Evolutionary conservation across 2,329 filamentous ascomycete genomes (phyloP).

Genomic region (Hypoxylon sp.): DNA sequence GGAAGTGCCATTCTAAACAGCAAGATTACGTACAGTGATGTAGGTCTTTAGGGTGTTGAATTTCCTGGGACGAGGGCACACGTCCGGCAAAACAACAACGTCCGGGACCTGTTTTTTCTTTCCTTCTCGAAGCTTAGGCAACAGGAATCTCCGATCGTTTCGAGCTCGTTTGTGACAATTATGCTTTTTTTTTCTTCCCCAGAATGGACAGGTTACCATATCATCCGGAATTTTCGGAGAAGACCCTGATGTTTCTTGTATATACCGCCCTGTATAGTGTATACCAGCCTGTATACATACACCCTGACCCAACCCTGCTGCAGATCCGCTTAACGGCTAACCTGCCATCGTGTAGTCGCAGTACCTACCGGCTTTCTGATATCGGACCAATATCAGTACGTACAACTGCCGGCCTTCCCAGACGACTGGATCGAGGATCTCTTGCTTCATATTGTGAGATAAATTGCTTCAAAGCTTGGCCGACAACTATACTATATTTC

Average conservation of each 20-base stretch:
- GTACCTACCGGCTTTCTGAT: conserved; percentile 20
- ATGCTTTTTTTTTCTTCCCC: conserved; percentile 27
- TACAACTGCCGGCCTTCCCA: conserved; percentile 26
- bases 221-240: conserved; percentile 32
- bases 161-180: conserved; percentile 20
- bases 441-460: conserved; percentile 25
- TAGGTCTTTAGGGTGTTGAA: conserved; percentile 17
- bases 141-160: conserved; percentile 30
- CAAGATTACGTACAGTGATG: conserved; percentile 37
- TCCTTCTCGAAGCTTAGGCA: conserved; percentile 30
- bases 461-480: conserved; percentile 27
- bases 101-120: conserved; percentile 25
- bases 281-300: conserved; percentile 36
- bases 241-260: conserved; percentile 35
- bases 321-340: conserved; percentile 35
- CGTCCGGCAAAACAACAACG: conserved; percentile 36
- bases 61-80: conserved; percentile 28
- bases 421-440: conserved; percentile 24
- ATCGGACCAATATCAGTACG: conserved; percentile 27
- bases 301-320: conserved; percentile 33
- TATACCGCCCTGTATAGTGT: conserved; percentile 36
- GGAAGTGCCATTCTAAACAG: conserved; percentile 36
- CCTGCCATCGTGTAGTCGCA: conserved; percentile 24
- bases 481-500: conserved; percentile 28
- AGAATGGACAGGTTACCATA: conserved; percentile 30